Evolutionary conservation across 257 asterid species (phyloP).

Genomic region (Mitragyna speciosa): DNA sequence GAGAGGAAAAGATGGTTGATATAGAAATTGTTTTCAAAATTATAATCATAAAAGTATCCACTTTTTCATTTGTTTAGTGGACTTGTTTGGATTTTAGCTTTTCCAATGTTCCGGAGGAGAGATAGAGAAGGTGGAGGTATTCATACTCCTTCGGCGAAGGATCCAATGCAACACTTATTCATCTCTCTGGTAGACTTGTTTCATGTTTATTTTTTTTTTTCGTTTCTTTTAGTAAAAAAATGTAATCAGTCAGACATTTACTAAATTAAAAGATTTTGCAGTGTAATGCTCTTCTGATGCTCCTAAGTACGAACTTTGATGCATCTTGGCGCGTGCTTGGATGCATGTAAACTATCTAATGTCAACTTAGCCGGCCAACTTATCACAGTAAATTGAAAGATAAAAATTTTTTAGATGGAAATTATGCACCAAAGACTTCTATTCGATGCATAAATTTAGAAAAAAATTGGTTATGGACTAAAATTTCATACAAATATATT

Average conservation of each 20-base stretch:
- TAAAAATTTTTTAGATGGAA: background rate
- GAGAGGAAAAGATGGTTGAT: constrained; percentile 21
- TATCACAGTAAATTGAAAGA: background rate
- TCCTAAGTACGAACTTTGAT: constrained; percentile 19
- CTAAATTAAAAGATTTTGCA: constrained; percentile 6
- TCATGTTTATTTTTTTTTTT: background rate
- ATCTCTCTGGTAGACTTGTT: constrained; percentile 9
- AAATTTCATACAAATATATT: no score
- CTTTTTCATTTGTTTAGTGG: constrained; percentile 15
- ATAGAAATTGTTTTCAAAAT: constrained; percentile 6
- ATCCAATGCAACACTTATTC: constrained; percentile 47
- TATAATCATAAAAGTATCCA: constrained; percentile 17
- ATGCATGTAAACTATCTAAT: constrained; percentile 12
- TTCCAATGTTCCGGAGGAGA: constrained; percentile 30
- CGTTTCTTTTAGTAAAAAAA: background rate
- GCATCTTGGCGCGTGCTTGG: constrained; percentile 27
- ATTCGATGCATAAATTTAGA: no score
- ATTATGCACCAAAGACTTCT: background rate
- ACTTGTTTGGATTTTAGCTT: constrained; percentile 26
- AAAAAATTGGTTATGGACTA: no score
- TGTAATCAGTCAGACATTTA: background rate
- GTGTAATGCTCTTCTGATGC: constrained; percentile 26
- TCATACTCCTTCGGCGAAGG: constrained; percentile 53
- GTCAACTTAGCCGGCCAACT: background rate
- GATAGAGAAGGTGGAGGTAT: constrained; percentile 10